Percentiles rank a stretch among this genome's conserved stretches.
Conservation (phyloP, 2,329 filamentous ascomycete species). For the Ceratocystis variospora region DNA sequence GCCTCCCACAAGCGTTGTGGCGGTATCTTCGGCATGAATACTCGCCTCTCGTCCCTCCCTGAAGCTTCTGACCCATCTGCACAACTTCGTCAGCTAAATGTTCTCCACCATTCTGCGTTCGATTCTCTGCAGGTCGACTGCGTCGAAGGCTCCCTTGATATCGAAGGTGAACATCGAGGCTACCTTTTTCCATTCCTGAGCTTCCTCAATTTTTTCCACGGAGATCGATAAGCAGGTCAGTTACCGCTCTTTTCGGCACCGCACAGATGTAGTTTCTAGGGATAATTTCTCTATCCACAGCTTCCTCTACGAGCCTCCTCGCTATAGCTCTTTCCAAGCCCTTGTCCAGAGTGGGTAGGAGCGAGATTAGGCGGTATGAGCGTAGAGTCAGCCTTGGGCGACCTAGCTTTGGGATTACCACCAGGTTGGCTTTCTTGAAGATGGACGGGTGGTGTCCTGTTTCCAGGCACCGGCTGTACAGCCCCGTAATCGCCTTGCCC, state of each 20-base stretch:
- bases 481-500: not conserved
- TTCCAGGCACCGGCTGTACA: not conserved
- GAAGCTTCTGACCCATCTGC: not conserved
- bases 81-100: not conserved
- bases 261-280: no score
- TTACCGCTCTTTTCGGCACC: not conserved
- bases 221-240: not conserved
- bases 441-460: not conserved
- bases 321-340: not conserved
- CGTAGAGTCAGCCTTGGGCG: no score
- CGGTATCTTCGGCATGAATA: not conserved
- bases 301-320: not conserved
- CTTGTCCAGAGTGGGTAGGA: no score
- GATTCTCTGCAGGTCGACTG: not conserved
- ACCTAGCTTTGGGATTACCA: no score
- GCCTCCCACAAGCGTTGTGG: not conserved
- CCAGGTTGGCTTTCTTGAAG: not conserved
- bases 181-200: not conserved
- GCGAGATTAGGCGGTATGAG: no score
- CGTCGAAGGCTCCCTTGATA: not conserved
- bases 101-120: not conserved
- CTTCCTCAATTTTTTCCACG: not conserved
- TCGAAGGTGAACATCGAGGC: not conserved
- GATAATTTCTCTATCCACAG: not conserved
- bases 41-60: not conserved